phyloP scores from a whole-genome alignment of 2,329 filamentous ascomycete genomes.

The Aspergillus aculeatus region DNA sequence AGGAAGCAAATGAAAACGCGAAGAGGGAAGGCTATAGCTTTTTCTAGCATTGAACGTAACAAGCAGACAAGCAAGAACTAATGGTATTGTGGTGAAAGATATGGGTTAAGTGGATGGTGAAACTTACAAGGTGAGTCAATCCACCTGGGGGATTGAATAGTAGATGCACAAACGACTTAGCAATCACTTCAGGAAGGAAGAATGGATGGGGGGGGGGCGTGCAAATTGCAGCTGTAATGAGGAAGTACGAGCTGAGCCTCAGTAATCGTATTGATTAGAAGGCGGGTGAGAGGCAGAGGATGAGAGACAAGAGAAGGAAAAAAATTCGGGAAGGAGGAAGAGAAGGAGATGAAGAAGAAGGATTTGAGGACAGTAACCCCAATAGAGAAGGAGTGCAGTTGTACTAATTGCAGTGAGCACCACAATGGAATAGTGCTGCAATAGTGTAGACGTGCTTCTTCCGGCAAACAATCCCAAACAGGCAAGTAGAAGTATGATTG shows the following conservation, averaged over 20 bases:
- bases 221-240: slow-evolving; percentile 1
- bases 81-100: not conserved
- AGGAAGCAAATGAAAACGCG: not conserved
- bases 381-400: slow-evolving; percentile 12
- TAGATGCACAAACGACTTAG: not conserved
- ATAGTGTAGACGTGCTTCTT: not conserved
- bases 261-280: not conserved
- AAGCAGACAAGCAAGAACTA: not conserved
- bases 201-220: not conserved
- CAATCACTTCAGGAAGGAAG: not conserved
- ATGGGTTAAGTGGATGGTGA: not conserved
- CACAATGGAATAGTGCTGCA: no score
- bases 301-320: not conserved
- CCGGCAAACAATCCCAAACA: slow-evolving; percentile 10
- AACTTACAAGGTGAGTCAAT: slow-evolving; percentile 5
- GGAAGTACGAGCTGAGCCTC: not conserved
- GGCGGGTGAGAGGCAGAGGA: slow-evolving; percentile 7
- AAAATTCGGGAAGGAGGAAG: slow-evolving; percentile 1
- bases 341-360: slow-evolving; percentile 2
- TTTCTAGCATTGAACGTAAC: not conserved
- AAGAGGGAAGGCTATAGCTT: not conserved
- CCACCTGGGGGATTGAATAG: not conserved
- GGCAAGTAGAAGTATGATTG: slow-evolving; percentile 11
- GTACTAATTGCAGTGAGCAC: not conserved
- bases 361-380: slow-evolving; percentile 9